These are phyloP conservation scores for Chenopodium berlandieri DNA, from an alignment of 148 eudicot species.

Conservation along the genomic window DNA sequence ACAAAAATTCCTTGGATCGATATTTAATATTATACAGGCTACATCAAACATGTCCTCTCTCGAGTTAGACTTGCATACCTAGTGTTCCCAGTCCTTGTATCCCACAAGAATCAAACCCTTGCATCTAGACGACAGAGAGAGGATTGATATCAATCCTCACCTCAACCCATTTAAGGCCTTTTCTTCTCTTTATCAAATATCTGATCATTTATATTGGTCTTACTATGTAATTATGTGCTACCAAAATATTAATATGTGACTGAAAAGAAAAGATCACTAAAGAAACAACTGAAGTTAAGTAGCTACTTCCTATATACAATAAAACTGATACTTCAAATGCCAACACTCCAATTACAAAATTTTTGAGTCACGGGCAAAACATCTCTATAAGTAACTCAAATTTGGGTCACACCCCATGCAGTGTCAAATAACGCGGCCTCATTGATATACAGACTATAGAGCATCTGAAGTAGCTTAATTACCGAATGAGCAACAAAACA, in stretches of 20 bases:
- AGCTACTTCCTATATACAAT: neutral
- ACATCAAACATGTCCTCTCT: no score
- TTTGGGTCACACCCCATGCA: neutral
- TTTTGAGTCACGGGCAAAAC: neutral
- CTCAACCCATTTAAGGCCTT: no score
- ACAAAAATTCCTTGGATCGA: no score
- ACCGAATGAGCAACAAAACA: neutral
- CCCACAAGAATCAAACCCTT: no score
- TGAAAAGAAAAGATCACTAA: neutral
- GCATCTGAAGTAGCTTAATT: neutral
- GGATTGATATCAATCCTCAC: no score
- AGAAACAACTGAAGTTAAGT: neutral
- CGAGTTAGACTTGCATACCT: no score
- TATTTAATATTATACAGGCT: no score
- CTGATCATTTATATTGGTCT: neutral
- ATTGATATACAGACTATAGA: neutral
- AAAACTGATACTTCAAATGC: neutral
- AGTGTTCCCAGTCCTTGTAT: no score
- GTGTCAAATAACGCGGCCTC: neutral
- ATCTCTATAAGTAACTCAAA: neutral
- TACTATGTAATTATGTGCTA: neutral
- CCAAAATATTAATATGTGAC: neutral
- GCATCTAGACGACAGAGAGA: no score
- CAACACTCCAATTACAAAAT: neutral
- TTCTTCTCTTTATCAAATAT: no score